phyloP scores from a whole-genome alignment of 2,329 filamentous ascomycete species.

The Aspergillus pseudoterreus region DNA sequence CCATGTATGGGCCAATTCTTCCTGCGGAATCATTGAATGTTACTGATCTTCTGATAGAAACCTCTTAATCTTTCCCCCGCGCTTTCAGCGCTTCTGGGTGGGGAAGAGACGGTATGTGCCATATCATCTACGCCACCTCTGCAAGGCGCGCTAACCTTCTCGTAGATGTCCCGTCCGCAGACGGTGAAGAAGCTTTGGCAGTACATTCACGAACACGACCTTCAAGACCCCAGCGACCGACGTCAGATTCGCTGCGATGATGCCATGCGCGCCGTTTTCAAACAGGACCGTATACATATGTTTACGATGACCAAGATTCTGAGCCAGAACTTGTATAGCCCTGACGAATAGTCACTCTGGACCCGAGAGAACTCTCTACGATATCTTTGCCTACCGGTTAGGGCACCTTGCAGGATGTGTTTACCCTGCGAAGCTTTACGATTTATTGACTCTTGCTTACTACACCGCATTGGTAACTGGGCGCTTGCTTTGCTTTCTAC shows the following conservation, averaged over 20 bases:
- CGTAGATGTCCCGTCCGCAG: slow-evolving; percentile 82
- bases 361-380: slow-evolving; percentile 14
- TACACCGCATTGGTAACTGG: slow-evolving; percentile 28
- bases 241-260: slow-evolving; percentile 93
- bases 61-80: slow-evolving; percentile 44
- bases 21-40: not conserved
- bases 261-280: slow-evolving; percentile 86
- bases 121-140: not conserved
- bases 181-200: slow-evolving; percentile 96
- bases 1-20: slow-evolving; percentile 52
- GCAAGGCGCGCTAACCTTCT: slow-evolving; percentile 15
- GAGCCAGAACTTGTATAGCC: slow-evolving; percentile 80
- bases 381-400: slow-evolving; percentile 2
- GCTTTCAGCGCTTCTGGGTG: slow-evolving; percentile 42
- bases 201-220: slow-evolving; percentile 81
- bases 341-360: slow-evolving; percentile 59
- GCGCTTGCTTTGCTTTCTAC: slow-evolving; percentile 17
- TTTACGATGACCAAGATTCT: slow-evolving; percentile 99
- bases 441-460: slow-evolving; percentile 18
- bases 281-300: slow-evolving; percentile 89
- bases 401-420: slow-evolving; percentile 4
- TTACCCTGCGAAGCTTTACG: slow-evolving; percentile 19
- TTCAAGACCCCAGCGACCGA: slow-evolving; percentile 89
- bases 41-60: slow-evolving; percentile 33
- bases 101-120: slow-evolving; percentile 40